Evolutionary conservation across 2,329 filamentous ascomycete genomes (phyloP), one percentile per base, ranked within the genome.

Genomic region (Neurospora crassa): DNA sequence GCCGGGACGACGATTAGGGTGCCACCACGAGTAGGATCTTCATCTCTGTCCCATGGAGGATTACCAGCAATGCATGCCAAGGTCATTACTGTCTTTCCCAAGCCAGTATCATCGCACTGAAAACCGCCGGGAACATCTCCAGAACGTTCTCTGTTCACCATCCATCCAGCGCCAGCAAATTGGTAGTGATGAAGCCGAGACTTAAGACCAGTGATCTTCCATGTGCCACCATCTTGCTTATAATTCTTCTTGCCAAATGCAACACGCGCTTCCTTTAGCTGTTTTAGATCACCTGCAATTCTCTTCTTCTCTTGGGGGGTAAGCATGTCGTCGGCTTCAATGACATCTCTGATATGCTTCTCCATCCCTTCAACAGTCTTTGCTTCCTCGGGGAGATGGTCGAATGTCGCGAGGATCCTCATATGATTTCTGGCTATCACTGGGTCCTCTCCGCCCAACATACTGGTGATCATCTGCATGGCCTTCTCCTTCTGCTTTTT

Each of bases 11-110:
- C 73, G 0, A 83, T 71, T 10, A 83, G 68, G 0, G 81, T 83
- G 0, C 75, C 72, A 0, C 74, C 72, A 78, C 81, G 83, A 76
- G 79, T 85, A 0, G 75, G 72, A 0, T 68, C 41, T 0, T 68
- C 68, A 5, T 85, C 80, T 24, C 84, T 80, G 0, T 80, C 74
- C 2, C 53, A 37, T 0, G 82, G 84, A 0, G 83, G 83, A 18
- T 78, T 81, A 0, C 77, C 79, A 5, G 78, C 72, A 72, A 81
- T 80, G 67, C 77, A 79, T 2, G 79, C 79, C 8, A 82, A 53
- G 1, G 76, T 76, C 75, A 88, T 85, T 3, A 89, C 82, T 0
- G 89, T 91, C 78, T 91, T 91, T 0, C 89, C 89, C 0, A 91
- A 77, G 0, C 89, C 89, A 87, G 90, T 90, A 37, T 85, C 84